Conservation (phyloP, 305 asterid genomes). For the Vinca major region DNA sequence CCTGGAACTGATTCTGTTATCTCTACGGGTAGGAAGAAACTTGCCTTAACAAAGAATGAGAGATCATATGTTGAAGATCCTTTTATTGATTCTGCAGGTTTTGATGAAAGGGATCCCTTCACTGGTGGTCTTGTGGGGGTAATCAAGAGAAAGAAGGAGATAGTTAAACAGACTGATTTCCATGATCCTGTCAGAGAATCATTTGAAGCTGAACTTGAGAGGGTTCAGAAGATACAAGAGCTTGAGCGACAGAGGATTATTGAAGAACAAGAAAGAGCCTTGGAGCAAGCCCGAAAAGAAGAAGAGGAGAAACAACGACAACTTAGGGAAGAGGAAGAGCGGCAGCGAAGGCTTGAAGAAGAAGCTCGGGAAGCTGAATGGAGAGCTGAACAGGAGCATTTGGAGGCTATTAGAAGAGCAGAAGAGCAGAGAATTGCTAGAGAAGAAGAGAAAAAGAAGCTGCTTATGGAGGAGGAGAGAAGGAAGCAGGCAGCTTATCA, state of each 20-base stretch:
- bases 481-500: conserved; percentile 88
- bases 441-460: conserved; percentile 78
- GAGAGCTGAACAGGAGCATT: conserved; percentile 84
- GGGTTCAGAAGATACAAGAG: conserved; percentile 97
- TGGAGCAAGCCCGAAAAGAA: conserved; percentile 74
- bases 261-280: conserved; percentile 88
- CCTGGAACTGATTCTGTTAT: conserved; percentile 35
- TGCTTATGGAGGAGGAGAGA: conserved; percentile 80
- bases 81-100: conserved; percentile 39
- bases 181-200: conserved; percentile 93
- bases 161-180: conserved; percentile 55
- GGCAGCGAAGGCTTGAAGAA: conserved; percentile 54
- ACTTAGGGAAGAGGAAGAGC: conserved; percentile 81
- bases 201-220: conserved; percentile 96
- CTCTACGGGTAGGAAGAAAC: conserved; percentile 46
- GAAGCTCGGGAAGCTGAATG: conserved; percentile 90
- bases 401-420: conserved; percentile 66
- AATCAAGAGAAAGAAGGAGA: conserved; percentile 79
- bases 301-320: conserved; percentile 76
- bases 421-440: conserved; percentile 72
- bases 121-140: conserved; percentile 71
- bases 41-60: conserved; percentile 38
- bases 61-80: conserved; percentile 49
- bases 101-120: conserved; percentile 74
- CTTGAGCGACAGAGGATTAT: conserved; percentile 70